phyloP scores from a whole-genome alignment of 805 yeast species.

The Debaryomyces castellii region DNA sequence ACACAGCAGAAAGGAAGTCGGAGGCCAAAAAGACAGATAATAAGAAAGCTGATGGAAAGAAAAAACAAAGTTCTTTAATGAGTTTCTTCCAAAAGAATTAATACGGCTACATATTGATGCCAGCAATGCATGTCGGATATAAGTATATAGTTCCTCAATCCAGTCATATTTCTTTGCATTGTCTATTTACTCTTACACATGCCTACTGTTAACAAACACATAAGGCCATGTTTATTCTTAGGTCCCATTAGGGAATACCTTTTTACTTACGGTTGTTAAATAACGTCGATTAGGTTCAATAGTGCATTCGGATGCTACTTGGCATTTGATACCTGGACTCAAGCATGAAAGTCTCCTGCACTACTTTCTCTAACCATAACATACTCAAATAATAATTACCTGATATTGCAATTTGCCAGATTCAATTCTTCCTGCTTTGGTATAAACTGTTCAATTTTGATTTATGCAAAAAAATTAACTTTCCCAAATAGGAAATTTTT shows the following conservation, averaged over 20 bases:
- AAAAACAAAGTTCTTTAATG: constrained; percentile 46
- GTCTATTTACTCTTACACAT: background rate
- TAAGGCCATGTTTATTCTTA: background rate
- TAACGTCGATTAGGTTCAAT: background rate
- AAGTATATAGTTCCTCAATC: background rate
- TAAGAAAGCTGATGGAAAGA: constrained; percentile 24
- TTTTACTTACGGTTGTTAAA: background rate
- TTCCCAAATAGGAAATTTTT: constrained; percentile 2
- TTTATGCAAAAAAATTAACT: background rate
- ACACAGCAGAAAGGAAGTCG: constrained; percentile 7
- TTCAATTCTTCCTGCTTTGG: background rate
- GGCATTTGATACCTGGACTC: background rate
- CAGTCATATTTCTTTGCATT: background rate
- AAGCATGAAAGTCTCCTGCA: background rate
- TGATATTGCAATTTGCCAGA: background rate
- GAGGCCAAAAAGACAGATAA: constrained; percentile 6
- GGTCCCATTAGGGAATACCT: background rate
- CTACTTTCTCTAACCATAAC: background rate
- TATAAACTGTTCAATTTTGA: background rate
- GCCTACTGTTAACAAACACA: background rate
- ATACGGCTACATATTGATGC: background rate
- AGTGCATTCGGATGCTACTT: background rate
- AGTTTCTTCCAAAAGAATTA: constrained; percentile 44
- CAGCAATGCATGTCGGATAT: background rate
- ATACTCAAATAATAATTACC: background rate